These are phyloP conservation scores for Tarenaya hassleriana DNA, from an alignment of 345 rosid genomes.

Conservation along the genomic window DNA sequence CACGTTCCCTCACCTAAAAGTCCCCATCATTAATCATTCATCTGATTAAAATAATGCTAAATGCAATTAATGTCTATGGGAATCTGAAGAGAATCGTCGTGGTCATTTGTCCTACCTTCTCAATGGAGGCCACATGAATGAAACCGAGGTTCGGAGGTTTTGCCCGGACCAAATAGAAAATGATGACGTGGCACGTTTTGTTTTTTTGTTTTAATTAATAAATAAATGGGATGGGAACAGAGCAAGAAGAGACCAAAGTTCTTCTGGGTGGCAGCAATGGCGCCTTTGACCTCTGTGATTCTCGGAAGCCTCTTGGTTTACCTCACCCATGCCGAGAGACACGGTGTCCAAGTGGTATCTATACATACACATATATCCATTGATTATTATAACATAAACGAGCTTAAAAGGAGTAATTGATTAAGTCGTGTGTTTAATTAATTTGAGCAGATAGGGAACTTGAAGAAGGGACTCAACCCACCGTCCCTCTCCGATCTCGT, in stretches of 20 bases:
- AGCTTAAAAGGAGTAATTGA: too few relatives aligned
- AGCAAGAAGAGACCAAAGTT: conserved; percentile 62
- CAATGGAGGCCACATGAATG: too few relatives aligned
- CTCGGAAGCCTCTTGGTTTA: conserved; percentile 83
- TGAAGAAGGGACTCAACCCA: conserved; percentile 89
- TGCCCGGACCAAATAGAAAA: too few relatives aligned
- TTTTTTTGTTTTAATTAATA: not conserved
- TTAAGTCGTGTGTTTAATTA: too few relatives aligned
- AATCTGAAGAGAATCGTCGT: too few relatives aligned
- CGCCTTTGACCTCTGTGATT: conserved; percentile 79
- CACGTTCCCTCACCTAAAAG: too few relatives aligned
- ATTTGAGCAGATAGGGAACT: conserved; percentile 70
- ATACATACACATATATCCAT: not conserved
- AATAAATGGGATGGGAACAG: conserved; percentile 27
- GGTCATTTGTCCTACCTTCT: too few relatives aligned
- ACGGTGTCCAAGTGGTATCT: conserved; percentile 95
- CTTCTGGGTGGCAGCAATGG: conserved; percentile 91
- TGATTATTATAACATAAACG: not conserved
- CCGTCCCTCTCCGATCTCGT: conserved; percentile 53
- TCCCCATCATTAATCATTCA: too few relatives aligned
- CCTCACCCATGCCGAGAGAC: conserved; percentile 82
- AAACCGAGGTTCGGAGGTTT: too few relatives aligned
- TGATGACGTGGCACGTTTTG: not conserved
- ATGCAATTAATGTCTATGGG: too few relatives aligned
- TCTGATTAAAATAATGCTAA: too few relatives aligned